Conservation (phyloP, 306 rosid genomes). For the Corylus heterophylla region DNA sequence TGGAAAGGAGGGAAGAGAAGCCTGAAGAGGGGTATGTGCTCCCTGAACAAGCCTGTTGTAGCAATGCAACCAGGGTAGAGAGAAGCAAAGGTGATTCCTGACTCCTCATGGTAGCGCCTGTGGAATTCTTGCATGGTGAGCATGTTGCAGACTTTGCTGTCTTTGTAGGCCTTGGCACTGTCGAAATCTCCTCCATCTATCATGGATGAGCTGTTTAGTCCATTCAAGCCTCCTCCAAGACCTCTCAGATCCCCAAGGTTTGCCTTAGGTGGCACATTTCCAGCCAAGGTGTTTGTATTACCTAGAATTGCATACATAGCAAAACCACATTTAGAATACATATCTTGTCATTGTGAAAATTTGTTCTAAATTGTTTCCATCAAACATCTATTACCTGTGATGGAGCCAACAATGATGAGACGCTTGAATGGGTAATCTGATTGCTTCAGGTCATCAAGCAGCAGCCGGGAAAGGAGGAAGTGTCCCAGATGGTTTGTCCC, state of each 20-base stretch:
- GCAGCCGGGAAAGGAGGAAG: slow-evolving; percentile 82
- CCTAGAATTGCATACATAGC: slow-evolving; percentile 44
- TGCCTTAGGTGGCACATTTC: slow-evolving; percentile 99
- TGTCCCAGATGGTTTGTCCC: slow-evolving; percentile 97
- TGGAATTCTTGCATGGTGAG: slow-evolving; percentile 60
- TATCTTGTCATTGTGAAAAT: neutral
- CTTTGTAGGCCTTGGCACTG: slow-evolving; percentile 99
- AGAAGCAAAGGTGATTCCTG: slow-evolving; percentile 26
- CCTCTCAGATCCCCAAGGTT: slow-evolving; percentile 98
- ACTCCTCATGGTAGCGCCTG: slow-evolving; percentile 27
- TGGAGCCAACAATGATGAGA: slow-evolving; percentile 92
- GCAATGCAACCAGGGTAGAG: slow-evolving; percentile 98
- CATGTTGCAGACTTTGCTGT: slow-evolving; percentile 99
- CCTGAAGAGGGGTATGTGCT: slow-evolving; percentile 32
- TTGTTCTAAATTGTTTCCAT: slow-evolving; percentile 5
- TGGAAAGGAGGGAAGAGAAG: slow-evolving; percentile 87
- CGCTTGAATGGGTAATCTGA: slow-evolving; percentile 91
- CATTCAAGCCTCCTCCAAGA: slow-evolving; percentile 77
- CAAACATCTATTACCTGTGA: slow-evolving; percentile 62
- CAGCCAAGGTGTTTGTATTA: slow-evolving; percentile 97
- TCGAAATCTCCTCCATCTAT: slow-evolving; percentile 93
- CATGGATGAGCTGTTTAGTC: slow-evolving; percentile 87
- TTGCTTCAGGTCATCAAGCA: slow-evolving; percentile 77
- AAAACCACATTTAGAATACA: slow-evolving; percentile 31
- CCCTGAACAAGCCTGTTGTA: slow-evolving; percentile 43